phyloP scores from a whole-genome alignment of 441 rosid genomes.

The Pelargonium australe region DNA sequence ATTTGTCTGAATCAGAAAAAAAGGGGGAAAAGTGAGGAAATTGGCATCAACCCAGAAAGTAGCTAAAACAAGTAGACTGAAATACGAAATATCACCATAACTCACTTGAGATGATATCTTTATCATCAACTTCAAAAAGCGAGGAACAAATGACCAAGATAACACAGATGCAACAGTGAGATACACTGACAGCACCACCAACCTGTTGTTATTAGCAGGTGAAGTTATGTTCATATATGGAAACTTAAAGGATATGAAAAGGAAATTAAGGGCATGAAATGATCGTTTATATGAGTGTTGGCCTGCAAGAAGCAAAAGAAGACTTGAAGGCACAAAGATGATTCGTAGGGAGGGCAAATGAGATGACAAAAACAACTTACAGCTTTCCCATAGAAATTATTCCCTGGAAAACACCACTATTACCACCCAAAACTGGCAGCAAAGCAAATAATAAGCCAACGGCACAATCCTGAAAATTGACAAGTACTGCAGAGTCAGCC shows the following conservation, averaged over 20 bases:
- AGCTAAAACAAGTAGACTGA: constrained; percentile 13
- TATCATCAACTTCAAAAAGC: constrained; percentile 88
- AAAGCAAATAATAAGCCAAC: constrained; percentile 89
- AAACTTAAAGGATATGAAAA: not conserved
- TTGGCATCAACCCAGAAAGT: constrained; percentile 9
- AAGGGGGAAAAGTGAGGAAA: constrained; percentile 15
- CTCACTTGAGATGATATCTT: constrained; percentile 95
- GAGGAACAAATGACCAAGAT: constrained; percentile 94
- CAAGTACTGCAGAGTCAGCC: constrained; percentile 17
- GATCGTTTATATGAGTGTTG: constrained; percentile 11
- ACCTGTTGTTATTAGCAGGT: constrained; percentile 40
- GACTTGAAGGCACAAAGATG: not conserved
- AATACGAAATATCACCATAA: constrained; percentile 12
- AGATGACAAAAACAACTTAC: constrained; percentile 39
- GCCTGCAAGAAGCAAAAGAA: not conserved
- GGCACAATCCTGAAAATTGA: constrained; percentile 70
- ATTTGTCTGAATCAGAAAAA: constrained; percentile 56
- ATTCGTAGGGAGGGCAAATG: constrained; percentile 13
- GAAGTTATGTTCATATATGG: constrained; percentile 10
- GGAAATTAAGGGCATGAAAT: not conserved
- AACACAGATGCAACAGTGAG: constrained; percentile 65
- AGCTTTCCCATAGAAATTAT: constrained; percentile 88
- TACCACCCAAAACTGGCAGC: constrained; percentile 96
- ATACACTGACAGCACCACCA: constrained; percentile 65
- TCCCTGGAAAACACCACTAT: constrained; percentile 75